A percentile compares a stretch with the other conserved stretches of the same genome.
These are phyloP conservation scores for Spiraea crenata DNA, from an alignment of 331 rosid species.

Conservation along the genomic window DNA sequence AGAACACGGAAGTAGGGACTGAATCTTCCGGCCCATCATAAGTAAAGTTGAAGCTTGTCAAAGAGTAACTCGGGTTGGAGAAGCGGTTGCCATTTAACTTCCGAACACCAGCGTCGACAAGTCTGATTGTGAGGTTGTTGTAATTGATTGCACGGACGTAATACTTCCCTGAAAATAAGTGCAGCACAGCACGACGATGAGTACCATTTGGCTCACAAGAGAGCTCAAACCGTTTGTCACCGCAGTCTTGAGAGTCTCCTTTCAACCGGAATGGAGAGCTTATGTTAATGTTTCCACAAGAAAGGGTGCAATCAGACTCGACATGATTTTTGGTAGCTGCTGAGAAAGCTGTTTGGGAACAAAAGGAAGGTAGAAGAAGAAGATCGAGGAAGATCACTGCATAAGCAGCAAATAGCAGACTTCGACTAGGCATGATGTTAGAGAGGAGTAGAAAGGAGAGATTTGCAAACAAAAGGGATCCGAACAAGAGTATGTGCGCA, in stretches of 20 bases:
- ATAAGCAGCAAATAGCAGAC: neutral
- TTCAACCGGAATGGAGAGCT: constrained; percentile 29
- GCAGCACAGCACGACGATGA: neutral
- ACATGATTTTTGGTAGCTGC: neutral
- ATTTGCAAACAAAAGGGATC: neutral
- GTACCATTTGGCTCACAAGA: constrained; percentile 25
- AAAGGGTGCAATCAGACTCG: neutral
- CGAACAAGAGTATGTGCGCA: no score
- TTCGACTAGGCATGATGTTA: neutral
- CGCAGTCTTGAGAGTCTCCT: constrained; percentile 16
- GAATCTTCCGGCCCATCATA: no score
- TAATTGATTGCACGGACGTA: constrained; percentile 32
- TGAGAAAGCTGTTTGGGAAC: neutral
- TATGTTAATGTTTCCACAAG: constrained; percentile 30
- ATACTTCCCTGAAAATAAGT: neutral
- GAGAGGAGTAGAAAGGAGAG: neutral
- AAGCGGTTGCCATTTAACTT: neutral
- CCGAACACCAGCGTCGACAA: constrained; percentile 24
- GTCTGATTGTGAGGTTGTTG: constrained; percentile 27
- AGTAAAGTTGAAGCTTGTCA: neutral
- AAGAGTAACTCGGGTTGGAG: constrained; percentile 9
- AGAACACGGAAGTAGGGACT: no score
- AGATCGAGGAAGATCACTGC: no score
- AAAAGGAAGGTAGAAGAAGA: neutral
- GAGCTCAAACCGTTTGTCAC: constrained; percentile 3